Base-by-base conservation (phyloP, 805 yeast genomes). In the Debaryomyces castellii region DNA sequence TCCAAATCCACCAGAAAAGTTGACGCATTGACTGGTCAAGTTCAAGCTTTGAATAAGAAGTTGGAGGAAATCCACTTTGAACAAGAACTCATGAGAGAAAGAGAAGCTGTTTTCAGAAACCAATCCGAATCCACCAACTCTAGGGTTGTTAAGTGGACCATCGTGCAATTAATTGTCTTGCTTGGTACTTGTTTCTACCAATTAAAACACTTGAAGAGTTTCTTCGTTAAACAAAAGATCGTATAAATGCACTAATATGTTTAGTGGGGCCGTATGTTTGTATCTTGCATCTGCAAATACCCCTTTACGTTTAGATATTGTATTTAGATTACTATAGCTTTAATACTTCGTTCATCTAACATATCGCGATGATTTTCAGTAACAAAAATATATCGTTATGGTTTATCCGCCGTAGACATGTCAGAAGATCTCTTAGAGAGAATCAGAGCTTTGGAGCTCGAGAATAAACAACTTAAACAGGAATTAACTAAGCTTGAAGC, bases 171-270 rank as follows among this genome's bases (percentile, higher is more conserved):
- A 39, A 21, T 81, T 18, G 89, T 86, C 1, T 74, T 90, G 54
- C 74, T 78, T 8, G 78, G 73, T 12, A 82, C 91, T 7, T 87
- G 96, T 56, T 76, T 74, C 34, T 81, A 87, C 76, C 96, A 90
- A 69, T 67, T 90, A 63, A 76, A 76, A 44, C 90, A 87, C 58
- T 77, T 90, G 68, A 86, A 86, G 67, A 67, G 82, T 35, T 89
- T 89, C 78, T 89, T 89, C 62, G 84, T 88, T 49, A 89, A 89
- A 69, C 96, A 89, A 62, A 90, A 90, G 71, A 80, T 89, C 48
- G 83, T 89, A 16, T 88, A 72, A 66, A 24, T 20, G 14, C 16
- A 6, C 10, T 4, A 12, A 11, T 36, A 14, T 21, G 7, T 36
- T 36, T 5, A 17, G 17, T 36, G 39, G 6, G 23, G 33, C 34